Base-by-base conservation (phyloP, 2,329 filamentous ascomycete genomes). In the Ustulina deusta region DNA sequence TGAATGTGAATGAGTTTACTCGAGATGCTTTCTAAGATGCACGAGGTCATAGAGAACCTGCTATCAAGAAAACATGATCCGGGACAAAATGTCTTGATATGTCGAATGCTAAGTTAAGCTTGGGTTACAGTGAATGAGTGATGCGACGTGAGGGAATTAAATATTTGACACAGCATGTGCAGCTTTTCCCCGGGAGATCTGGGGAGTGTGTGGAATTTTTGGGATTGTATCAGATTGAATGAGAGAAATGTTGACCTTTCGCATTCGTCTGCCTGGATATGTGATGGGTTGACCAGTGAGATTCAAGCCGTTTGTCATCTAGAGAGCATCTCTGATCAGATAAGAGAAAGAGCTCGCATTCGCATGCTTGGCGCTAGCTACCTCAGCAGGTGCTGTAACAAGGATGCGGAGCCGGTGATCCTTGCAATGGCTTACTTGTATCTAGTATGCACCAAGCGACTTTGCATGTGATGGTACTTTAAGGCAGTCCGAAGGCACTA, bases 331-430 rank as follows among this genome's bases (percentile, higher is more conserved):
- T 66, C 57, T 60, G 70, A 71, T 71, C 68, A 65, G 70, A 72
- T 70, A 70, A 69, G 42, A 40, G 42, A 20, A n/a, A 38, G 51
- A 56, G 40, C 60, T 70, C 63, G 68, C 70, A 70, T 68, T 72
- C 70, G 65, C 64, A 61, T 48, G 55, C 34, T 60, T 63, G 54
- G 46, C 61, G 34, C 27, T 15, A 9, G 36, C 15, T 36, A 49
- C n/a, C 34, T 36, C 6, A 11, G 34, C 34, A 7, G 46, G 44
- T 48, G 22, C 22, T 32, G 40, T 32, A 48, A 29, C 57, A 55
- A 61, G 57, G 56, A 34, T 61, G 15, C 27, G 20, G 46, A 55
- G 60, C 15, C 61, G 61, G 13, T 54, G 60, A 63, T 60, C 55
- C 57, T 34, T 55, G 55, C 32, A 55, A 34, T 27, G 2, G 29